A percentile compares a stretch with the other conserved stretches of the same genome.
These are phyloP conservation scores for Starmerella asiatica DNA, from an alignment of 805 yeast genomes.

Conservation along the genomic window DNA sequence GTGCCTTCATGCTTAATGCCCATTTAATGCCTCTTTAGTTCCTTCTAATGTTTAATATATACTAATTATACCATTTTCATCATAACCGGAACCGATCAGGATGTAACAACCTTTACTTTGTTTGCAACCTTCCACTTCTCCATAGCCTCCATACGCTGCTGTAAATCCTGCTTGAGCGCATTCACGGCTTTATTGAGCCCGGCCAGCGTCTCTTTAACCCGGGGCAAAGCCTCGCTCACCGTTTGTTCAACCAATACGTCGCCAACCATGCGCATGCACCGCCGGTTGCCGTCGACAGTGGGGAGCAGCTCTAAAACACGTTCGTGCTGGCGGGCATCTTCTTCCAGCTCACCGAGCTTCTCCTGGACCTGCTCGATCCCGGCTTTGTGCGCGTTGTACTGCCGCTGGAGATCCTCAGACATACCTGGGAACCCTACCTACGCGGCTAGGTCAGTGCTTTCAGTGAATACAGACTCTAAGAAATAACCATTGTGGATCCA, in stretches of 20 bases:
- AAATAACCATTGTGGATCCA: no score
- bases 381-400: constrained; percentile 30
- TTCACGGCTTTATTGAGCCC: constrained; percentile 35
- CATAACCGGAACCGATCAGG: not conserved
- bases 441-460: no score
- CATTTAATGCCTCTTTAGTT: no score
- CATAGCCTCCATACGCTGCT: constrained; percentile 32
- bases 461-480: no score
- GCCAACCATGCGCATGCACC: constrained; percentile 87
- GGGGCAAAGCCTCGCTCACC: constrained; percentile 60
- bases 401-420: constrained; percentile 25
- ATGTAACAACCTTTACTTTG: constrained; percentile 36
- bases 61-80: no score
- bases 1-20: no score
- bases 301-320: constrained; percentile 48
- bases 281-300: constrained; percentile 43
- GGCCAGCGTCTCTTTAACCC: constrained; percentile 41
- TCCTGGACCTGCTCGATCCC: constrained; percentile 26
- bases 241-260: constrained; percentile 77
- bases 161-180: constrained; percentile 31
- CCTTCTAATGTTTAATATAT: no score
- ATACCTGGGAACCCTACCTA: no score
- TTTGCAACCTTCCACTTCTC: constrained; percentile 38
- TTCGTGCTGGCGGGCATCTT: constrained; percentile 33
- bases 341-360: constrained; percentile 32